Evolutionary conservation across 2,329 filamentous ascomycete genomes (phyloP), one percentile per base, ranked within the genome.

Genomic region (Neoscytalidium dimidiatum): DNA sequence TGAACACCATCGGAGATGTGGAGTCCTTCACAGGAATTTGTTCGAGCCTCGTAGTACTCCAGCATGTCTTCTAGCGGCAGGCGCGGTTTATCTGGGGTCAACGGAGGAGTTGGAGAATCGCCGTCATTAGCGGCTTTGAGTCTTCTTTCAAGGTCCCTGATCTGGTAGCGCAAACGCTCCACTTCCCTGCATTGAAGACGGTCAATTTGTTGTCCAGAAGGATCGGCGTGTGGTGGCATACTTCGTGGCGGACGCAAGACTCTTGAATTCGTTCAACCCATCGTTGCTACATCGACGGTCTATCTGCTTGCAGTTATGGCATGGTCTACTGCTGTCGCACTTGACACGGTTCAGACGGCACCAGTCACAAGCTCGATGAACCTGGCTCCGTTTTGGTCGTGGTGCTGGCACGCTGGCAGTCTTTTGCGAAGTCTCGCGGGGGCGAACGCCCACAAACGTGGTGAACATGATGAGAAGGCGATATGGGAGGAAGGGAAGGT

Each of bases 311-410:
- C 79, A 81, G 67, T 81, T 81, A 35, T 66, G 69, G 69, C 79
- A 82, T 9, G 80, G 79, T 58, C 73, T 67, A 26, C 71, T 71
- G 58, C 73, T 75, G 68, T 81, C 78, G 68, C 80, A 82, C 68
- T 80, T 81, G 57, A 80, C 74, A 17, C 80, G 75, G 61, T 80
- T 74, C 51, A 76, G 71, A 3, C 79, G 78, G 67, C 80, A 82
- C 71, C 75, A 75, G 66, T 76, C 74, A 71, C 80, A 80, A 49
- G 76, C 80, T 68, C 72, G 68, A 4, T 70, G 68, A 17, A 77
- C 75, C 64, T 76, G 73, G 21, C 67, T 68, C 21, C 75, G 68
- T 52, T 72, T 73, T 26, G 62, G 43, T 14, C 68, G 65, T 28
- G 64, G 19, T 43, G 48, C 56, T 11, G 56, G 56, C 0, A 44